Conservation (phyloP, 2,329 filamentous ascomycete genomes). For the Pseudogymnoascus destructans region DNA sequence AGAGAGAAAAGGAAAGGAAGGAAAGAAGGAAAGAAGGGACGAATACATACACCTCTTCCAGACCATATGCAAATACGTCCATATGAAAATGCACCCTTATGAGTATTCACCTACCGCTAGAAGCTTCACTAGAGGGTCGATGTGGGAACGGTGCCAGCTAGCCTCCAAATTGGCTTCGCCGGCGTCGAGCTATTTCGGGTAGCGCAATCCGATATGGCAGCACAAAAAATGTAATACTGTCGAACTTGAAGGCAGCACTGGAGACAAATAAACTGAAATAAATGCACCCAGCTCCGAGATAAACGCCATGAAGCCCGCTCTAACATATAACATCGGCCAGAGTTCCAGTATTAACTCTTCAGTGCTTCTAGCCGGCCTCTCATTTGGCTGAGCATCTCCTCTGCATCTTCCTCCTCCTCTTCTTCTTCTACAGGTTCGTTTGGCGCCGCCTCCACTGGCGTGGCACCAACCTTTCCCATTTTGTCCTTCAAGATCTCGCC, state of each 20-base stretch:
- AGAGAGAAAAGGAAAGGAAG: not conserved
- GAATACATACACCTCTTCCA: not conserved
- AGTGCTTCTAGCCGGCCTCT: slow-evolving; percentile 78
- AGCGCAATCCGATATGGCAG: not conserved
- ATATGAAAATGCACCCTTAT: not conserved
- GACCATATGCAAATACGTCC: not conserved
- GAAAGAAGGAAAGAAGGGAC: not conserved
- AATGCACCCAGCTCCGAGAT: not conserved
- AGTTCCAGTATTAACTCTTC: slow-evolving; percentile 53
- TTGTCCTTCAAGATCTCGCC: slow-evolving; percentile 80
- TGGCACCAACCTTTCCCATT: slow-evolving; percentile 50
- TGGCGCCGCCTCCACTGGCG: slow-evolving; percentile 40
- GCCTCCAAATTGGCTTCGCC: not conserved
- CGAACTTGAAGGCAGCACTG: not conserved
- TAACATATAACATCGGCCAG: slow-evolving; percentile 5
- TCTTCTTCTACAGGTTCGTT: slow-evolving; percentile 40
- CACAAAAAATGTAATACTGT: not conserved
- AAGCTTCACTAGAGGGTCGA: not conserved
- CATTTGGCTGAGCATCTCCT: slow-evolving; percentile 91
- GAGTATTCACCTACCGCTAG: not conserved
- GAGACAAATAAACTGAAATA: not conserved
- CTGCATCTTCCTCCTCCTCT: slow-evolving; percentile 72
- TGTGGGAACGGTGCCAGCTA: not conserved
- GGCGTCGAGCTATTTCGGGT: not conserved
- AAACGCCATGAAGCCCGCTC: slow-evolving; percentile 2